These are phyloP conservation scores for Phytophthora chlamydospora DNA, from an alignment of 352 stramenopile genomes.

Conservation along the genomic window DNA sequence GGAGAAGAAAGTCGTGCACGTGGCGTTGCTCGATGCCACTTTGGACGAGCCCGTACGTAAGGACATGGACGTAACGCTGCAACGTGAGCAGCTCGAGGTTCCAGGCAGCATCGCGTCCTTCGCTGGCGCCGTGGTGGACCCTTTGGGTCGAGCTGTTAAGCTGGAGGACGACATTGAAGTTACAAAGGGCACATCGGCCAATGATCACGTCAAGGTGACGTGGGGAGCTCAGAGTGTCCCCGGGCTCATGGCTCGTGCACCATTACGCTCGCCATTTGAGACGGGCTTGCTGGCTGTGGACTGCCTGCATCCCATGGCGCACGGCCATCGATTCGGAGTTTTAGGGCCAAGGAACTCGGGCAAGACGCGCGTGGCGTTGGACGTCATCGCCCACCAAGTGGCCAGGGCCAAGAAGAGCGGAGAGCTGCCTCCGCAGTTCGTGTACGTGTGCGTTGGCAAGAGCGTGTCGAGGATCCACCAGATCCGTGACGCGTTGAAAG, in stretches of 20 bases:
- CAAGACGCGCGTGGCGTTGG: slow-evolving; percentile 72
- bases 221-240: slow-evolving; percentile 72
- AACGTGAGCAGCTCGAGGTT: slow-evolving; percentile 58
- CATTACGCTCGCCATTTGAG: slow-evolving; percentile 57
- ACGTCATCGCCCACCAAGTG: slow-evolving; percentile 73
- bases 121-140: slow-evolving; percentile 51
- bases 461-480: slow-evolving; percentile 60
- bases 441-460: slow-evolving; percentile 83
- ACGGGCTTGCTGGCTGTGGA: slow-evolving; percentile 78
- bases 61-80: slow-evolving; percentile 68
- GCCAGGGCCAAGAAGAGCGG: slow-evolving; percentile 26
- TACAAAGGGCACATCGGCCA: slow-evolving; percentile 18
- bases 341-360: slow-evolving; percentile 71
- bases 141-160: slow-evolving; percentile 49
- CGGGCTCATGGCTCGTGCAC: slow-evolving; percentile 59
- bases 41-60: slow-evolving; percentile 41
- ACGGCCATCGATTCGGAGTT: slow-evolving; percentile 71
- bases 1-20: slow-evolving; percentile 62
- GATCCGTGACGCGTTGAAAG: slow-evolving; percentile 60
- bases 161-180: slow-evolving; percentile 7
- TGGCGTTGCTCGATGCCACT: slow-evolving; percentile 57
- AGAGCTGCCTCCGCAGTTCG: slow-evolving; percentile 64
- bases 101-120: slow-evolving; percentile 52
- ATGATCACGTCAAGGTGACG: slow-evolving; percentile 49
- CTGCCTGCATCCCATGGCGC: slow-evolving; percentile 77